These are phyloP conservation scores for Penicillium hesseltinei DNA, from an alignment of 2,329 filamentous ascomycete genomes.

Conservation along the genomic window DNA sequence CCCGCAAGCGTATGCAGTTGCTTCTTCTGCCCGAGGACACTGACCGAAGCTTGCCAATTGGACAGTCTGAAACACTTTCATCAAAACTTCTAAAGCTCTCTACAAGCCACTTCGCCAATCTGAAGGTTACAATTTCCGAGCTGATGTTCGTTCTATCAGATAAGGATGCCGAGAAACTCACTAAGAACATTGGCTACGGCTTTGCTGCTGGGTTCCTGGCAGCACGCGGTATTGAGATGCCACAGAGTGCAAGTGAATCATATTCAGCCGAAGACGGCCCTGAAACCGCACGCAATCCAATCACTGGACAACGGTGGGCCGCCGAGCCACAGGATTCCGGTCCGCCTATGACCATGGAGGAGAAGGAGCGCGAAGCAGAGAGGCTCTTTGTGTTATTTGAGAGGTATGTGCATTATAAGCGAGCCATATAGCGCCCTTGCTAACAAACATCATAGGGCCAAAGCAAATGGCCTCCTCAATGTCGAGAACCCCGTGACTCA, in stretches of 20 bases:
- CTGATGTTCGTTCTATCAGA: constrained; percentile 86
- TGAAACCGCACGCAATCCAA: constrained; percentile 63
- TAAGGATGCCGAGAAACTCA: constrained; percentile 73
- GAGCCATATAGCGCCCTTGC: not conserved
- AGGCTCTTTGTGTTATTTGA: constrained; percentile 88
- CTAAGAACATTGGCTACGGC: constrained; percentile 91
- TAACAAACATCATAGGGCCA: constrained; percentile 52
- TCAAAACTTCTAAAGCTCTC: constrained; percentile 75
- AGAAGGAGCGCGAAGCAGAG: constrained; percentile 91
- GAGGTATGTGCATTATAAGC: constrained; percentile 51
- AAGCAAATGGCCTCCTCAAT: constrained; percentile 70
- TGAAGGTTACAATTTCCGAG: constrained; percentile 72
- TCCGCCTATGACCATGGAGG: constrained; percentile 81
- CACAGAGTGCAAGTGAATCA: constrained; percentile 62
- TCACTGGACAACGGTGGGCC: constrained; percentile 80
- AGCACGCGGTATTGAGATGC: constrained; percentile 76
- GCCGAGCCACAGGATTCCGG: constrained; percentile 59
- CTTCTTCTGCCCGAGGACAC: constrained; percentile 71
- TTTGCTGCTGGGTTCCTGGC: constrained; percentile 89
- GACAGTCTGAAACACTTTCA: constrained; percentile 69
- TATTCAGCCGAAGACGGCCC: constrained; percentile 40
- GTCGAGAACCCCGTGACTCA: constrained; percentile 76
- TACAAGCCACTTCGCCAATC: constrained; percentile 68
- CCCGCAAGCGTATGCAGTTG: constrained; percentile 62
- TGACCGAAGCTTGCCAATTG: constrained; percentile 75